Conservation (phyloP, 2,329 filamentous ascomycete genomes). For the Zelopaecilomyces penicillatus region DNA sequence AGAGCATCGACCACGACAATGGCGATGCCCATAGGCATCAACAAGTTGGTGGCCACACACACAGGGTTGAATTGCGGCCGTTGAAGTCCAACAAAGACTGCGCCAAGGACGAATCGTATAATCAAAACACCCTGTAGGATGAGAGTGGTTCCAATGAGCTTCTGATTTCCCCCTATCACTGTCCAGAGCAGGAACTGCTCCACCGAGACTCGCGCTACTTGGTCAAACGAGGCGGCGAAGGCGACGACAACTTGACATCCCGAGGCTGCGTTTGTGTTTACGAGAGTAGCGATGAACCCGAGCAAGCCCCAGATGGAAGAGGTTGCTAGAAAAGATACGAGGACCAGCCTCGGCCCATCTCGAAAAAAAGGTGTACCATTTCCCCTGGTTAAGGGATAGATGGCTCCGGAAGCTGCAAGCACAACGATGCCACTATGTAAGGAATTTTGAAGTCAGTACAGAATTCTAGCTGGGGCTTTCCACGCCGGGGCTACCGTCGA, state of each 20-base stretch:
- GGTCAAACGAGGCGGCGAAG: constrained; percentile 48
- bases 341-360: constrained; percentile 57
- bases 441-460: background rate
- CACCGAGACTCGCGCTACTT: constrained; percentile 44
- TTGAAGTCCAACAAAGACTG: constrained; percentile 46
- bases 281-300: constrained; percentile 42
- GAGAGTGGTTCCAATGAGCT: constrained; percentile 28
- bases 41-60: constrained; percentile 40
- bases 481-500: constrained; percentile 9
- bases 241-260: constrained; percentile 45
- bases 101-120: constrained; percentile 43
- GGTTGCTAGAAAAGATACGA: constrained; percentile 44
- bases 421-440: constrained; percentile 40
- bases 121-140: constrained; percentile 39
- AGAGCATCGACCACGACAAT: constrained; percentile 37
- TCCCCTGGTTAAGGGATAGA: constrained; percentile 38
- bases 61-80: constrained; percentile 42
- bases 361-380: constrained; percentile 41
- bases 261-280: constrained; percentile 32
- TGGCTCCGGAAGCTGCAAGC: constrained; percentile 39
- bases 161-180: constrained; percentile 29
- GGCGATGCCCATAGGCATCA: constrained; percentile 36
- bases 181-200: constrained; percentile 48
- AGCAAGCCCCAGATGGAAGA: constrained; percentile 46
- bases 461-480: background rate